Evolutionary conservation across 2,329 filamentous ascomycete genomes (phyloP).

Genomic region (Ophiosphaerella narmari): DNA sequence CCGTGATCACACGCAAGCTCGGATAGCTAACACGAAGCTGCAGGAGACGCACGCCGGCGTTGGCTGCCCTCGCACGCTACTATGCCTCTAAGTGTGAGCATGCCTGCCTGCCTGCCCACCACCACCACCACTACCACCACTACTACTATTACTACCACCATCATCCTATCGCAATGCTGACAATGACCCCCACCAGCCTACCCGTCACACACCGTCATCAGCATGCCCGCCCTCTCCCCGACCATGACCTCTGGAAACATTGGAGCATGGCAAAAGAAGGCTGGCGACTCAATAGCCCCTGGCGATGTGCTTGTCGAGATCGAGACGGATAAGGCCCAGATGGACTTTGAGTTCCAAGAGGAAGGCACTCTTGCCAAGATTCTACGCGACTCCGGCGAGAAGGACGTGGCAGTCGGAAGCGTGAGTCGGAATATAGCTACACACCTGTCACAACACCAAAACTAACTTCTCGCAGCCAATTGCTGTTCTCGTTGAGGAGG

Average conservation of each 20-base stretch:
- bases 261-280: constrained; percentile 97
- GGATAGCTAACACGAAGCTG: constrained; percentile 28
- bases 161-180: constrained; percentile 34
- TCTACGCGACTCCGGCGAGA: constrained; percentile 87
- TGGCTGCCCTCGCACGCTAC: constrained; percentile 66
- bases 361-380: constrained; percentile 95
- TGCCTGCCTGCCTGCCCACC: no score
- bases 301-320: constrained; percentile 98
- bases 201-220: constrained; percentile 92
- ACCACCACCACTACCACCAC: no score
- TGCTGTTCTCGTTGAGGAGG: constrained; percentile 91
- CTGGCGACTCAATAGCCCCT: constrained; percentile 81
- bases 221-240: constrained; percentile 96
- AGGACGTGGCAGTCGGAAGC: constrained; percentile 91
- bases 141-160: no score
- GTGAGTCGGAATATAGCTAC: constrained; percentile 58
- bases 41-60: constrained; percentile 54
- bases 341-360: constrained; percentile 99
- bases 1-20: constrained; percentile 7
- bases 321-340: constrained; percentile 99
- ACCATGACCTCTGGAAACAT: constrained; percentile 98
- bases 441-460: neutral
- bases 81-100: constrained; percentile 71
- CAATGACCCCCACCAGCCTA: constrained; percentile 67
- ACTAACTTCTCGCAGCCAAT: constrained; percentile 72